Evolutionary conservation across 495 filamentous ascomycete genomes (phyloP), one percentile per base, ranked within the genome.

Genomic region (Aspergillus baeticus): DNA sequence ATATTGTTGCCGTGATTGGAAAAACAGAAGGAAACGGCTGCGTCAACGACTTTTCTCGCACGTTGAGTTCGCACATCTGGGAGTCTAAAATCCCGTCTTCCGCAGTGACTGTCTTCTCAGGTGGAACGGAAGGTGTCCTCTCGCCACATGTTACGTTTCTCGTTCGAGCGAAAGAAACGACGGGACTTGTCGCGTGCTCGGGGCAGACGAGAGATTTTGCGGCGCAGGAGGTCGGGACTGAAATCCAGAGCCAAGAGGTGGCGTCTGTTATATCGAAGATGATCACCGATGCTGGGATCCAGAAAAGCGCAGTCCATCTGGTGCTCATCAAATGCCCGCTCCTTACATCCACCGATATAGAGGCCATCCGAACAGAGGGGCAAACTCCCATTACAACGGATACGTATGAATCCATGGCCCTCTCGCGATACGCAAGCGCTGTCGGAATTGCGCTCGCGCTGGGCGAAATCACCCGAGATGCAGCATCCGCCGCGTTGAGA

Each of bases 11-110:
- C 11, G 34, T 51, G 2, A 36, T 51, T 6, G 48, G 48, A 1
- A 51, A 51, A 15, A 51, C 48, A 10, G 48, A 51, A 51, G 48
- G 48, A n/a, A 51, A 51, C 35, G 48, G 48, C 34, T 51, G 34
- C 13, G 34, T 51, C 0, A 51, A 51, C 17, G 48, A 51, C 48
- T 51, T 51, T 21, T 51, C 48, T 10, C 48, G 34, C 5, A 51
- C 48, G 17, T 35, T 51, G 10, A 51, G 48, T 21, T 14, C 26
- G 11, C 48, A 51, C 5, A 20, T 51, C 10, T 51, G 34, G 34
- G 48, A 51, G 15, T 29, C 48, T 10, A 51, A 39, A 8, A 26
- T 29, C 34, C 17, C 48, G 4, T 22, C 34, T 6, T 26, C 17
- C 34, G 18, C 48, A 3, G 48, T 51, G 6, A 51, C 48, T 6